Base-by-base conservation (phyloP, 2,329 filamentous ascomycete species). In the Xylogone sp. region DNA sequence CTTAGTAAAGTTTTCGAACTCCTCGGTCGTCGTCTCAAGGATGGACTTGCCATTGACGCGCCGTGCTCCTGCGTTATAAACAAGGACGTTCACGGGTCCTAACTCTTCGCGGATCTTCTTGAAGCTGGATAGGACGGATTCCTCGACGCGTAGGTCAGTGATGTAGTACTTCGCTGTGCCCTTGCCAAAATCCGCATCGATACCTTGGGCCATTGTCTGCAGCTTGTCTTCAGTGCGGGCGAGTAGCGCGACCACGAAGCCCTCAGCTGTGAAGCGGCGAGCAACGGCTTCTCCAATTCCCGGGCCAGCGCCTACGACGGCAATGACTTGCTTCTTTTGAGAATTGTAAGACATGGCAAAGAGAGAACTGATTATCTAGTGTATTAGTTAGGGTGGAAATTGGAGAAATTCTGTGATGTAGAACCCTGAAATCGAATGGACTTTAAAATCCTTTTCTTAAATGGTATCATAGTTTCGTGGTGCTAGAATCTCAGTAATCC, bases 91-190 rank as follows among this genome's bases (percentile, higher is more conserved):
- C 2, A 57, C 55, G 16, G 51, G 49, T 6, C 56, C 55, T 2
- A 59, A 49, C 21, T 59, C 55, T 4, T 19, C 13, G 3, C 34
- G 27, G 46, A 59, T 59, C 2, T 43, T 39, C 5, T 44, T 75
- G 44, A 59, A 59, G 29, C 49, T 56, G 3, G 48, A 42, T 18
- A 54, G 21, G 27, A 59, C 47, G 39, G 53, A 46, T 7, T 45
- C 16, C n/a, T 59, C 56, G 22, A 53, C 21, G 13, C 55, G 55
- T 2, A 59, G 49, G 27, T 59, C 56, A 13, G 55, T 57, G 45
- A 59, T 45, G 42, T 57, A 59, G 51, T 57, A 56, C 10, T 50
- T 45, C 9, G 56, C 49, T 19, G 55, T 54, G 42, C 49, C 44
- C 19, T 45, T 34, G 1, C 56, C 56, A 21, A 51, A 54, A 31